These are phyloP conservation scores for Agaricus blazei DNA, from an alignment of 768 basidiomycete species.

Conservation along the genomic window DNA sequence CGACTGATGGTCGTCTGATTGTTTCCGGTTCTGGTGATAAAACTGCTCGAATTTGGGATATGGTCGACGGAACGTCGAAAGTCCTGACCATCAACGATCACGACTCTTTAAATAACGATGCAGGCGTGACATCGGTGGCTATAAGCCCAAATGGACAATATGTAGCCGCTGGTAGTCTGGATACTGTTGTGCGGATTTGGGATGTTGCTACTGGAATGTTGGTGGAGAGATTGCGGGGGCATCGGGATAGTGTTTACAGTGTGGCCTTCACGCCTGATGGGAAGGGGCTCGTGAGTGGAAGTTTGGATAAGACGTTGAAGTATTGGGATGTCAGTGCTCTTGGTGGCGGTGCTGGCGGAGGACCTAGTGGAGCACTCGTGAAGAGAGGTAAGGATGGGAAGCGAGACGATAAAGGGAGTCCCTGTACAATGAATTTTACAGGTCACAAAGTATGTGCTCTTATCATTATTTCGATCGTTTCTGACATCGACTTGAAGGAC, in stretches of 20 bases:
- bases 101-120: conserved; percentile 33
- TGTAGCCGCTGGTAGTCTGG: conserved; percentile 61
- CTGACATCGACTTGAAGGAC: conserved; percentile 40
- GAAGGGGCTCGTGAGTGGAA: conserved; percentile 81
- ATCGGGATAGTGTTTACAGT: conserved; percentile 78
- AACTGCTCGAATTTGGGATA: conserved; percentile 37
- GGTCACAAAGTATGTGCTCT: conserved; percentile 66
- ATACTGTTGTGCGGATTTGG: conserved; percentile 74
- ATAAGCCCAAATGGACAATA: conserved; percentile 67
- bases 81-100: conserved; percentile 38
- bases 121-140: conserved; percentile 71
- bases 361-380: neutral
- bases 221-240: conserved; percentile 67
- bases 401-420: conserved; percentile 37
- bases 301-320: conserved; percentile 79
- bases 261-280: conserved; percentile 94
- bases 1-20: conserved; percentile 71
- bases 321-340: conserved; percentile 81
- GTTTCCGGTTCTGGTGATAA: conserved; percentile 81
- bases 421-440: conserved; percentile 70
- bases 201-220: conserved; percentile 58
- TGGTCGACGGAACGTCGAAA: conserved; percentile 24
- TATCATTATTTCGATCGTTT: conserved; percentile 22
- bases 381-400: conserved; percentile 50
- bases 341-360: conserved; percentile 48